Base-by-base conservation (phyloP, 441 rosid species). In the Euphorbia schlechtendalii region DNA sequence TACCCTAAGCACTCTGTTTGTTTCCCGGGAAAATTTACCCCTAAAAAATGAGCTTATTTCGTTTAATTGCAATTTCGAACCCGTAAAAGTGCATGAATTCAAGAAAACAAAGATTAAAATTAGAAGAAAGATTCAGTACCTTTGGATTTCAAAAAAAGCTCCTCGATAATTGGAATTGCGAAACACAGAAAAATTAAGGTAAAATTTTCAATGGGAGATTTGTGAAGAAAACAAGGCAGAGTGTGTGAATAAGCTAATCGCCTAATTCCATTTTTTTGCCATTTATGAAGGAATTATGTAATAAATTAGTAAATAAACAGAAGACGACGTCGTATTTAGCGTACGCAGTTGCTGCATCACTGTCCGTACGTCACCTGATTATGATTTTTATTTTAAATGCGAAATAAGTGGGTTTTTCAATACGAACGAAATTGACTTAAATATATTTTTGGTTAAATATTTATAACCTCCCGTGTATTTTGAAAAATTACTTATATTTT, bases 331-430 rank as follows among this genome's bases (percentile, higher is more conserved):
- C 30, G 18, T 27, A 15, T 3, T 56, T 56, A 27, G 18, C 36
- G 18, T 10, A 62, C 55, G 55, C 41, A 62, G 49, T 15, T 62
- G 55, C 55, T 14, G 27, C 65, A 27, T 62, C 65, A 62, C 25
- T 62, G 9, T 62, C 46, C 41, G 8, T 13, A 45, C 55, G 65
- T 61, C 65, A 64, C 32, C 22, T 12, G 22, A 15, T 15, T 53
- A 8, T 11, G 41, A 38, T 32, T 32, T 32, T 32, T 32, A 32
- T 32, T 32, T 6, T 3, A 32, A 32, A 32, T 32, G 34, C 34
- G n/a, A n/a, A n/a, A n/a, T n/a, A n/a, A n/a, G n/a, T n/a, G n/a
- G n/a, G n/a, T n/a, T n/a, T n/a, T n/a, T n/a, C n/a, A n/a, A n/a
- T n/a, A n/a, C n/a, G n/a, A n/a, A n/a, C n/a, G n/a, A n/a, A n/a